phyloP scores from a whole-genome alignment of 441 rosid genomes.

The Arabidopsis hybrid region DNA sequence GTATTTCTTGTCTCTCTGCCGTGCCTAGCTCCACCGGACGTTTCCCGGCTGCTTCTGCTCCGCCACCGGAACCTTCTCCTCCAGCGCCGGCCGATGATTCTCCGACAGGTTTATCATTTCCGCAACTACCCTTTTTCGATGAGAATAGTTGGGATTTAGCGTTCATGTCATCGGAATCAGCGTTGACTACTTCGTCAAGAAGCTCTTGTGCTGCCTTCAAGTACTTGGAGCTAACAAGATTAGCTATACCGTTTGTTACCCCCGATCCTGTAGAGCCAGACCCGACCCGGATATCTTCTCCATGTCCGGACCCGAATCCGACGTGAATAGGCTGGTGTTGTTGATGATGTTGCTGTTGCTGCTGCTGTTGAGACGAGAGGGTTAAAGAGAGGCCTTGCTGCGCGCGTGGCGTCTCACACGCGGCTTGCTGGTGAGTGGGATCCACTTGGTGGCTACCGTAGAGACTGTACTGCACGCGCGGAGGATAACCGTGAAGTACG shows the following conservation, averaged over 20 bases:
- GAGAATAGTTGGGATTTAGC: conserved; percentile 44
- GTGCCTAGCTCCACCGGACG: conserved; percentile 67
- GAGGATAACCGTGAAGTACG: conserved; percentile 72
- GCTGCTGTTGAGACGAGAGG: conserved; percentile 85
- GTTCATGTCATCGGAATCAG: conserved; percentile 58
- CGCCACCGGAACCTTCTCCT: conserved; percentile 61
- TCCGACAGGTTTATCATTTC: conserved; percentile 52
- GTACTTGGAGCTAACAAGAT: conserved; percentile 90
- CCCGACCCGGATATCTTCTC: conserved; percentile 63
- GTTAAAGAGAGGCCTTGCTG: conserved; percentile 85
- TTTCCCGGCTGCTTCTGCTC: conserved; percentile 58
- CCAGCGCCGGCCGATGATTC: conserved; percentile 51
- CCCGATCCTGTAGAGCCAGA: conserved; percentile 78
- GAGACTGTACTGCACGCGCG: conserved; percentile 76
- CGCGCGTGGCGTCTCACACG: conserved; percentile 80
- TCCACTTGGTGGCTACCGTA: conserved; percentile 71
- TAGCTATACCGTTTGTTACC: conserved; percentile 72
- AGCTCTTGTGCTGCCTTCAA: conserved; percentile 93
- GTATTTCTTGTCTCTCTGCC: conserved; percentile 95
- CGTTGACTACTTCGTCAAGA: conserved; percentile 93
- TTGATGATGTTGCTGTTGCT: conserved; percentile 62
- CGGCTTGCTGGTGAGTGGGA: conserved; percentile 50
- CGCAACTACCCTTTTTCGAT: conserved; percentile 51
- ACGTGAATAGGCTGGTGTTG: conserved; percentile 43
- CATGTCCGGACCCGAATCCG: conserved; percentile 60